Conservation (phyloP, 2,329 filamentous ascomycete species). For the Daldinia sp. region DNA sequence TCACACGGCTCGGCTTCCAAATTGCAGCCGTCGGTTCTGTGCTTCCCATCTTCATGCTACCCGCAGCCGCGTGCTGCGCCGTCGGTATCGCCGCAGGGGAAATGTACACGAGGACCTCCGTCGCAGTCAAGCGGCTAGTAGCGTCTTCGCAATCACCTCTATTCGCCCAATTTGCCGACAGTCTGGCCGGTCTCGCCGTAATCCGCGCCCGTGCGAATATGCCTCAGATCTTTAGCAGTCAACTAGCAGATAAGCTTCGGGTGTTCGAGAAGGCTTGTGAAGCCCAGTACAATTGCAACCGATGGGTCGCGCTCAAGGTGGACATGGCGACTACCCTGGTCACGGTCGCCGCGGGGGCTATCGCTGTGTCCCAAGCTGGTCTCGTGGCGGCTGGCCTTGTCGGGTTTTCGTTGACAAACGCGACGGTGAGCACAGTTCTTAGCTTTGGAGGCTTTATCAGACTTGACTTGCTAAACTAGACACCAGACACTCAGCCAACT, state of each 20-base stretch:
- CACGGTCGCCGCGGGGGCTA: conserved; percentile 63
- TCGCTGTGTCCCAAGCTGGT: conserved; percentile 63
- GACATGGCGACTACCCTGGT: conserved; percentile 67
- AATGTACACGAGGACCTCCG: conserved; percentile 60
- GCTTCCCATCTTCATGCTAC: conserved; percentile 59
- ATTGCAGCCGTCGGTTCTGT: conserved; percentile 58
- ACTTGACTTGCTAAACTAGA: conserved; percentile 25
- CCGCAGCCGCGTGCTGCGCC: conserved; percentile 55
- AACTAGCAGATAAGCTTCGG: conserved; percentile 64
- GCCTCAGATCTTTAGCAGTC: conserved; percentile 60
- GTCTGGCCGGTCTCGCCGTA: conserved; percentile 62
- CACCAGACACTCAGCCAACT: conserved; percentile 60
- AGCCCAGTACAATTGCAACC: conserved; percentile 67
- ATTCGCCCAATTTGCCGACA: conserved; percentile 68
- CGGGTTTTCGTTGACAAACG: conserved; percentile 68
- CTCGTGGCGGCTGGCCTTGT: conserved; percentile 64
- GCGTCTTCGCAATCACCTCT: conserved; percentile 63
- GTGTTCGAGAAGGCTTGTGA: conserved; percentile 61
- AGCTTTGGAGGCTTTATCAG: background rate
- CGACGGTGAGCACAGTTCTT: conserved; percentile 54
- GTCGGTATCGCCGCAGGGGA: conserved; percentile 57
- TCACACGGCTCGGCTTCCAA: conserved; percentile 51
- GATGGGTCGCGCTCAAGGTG: conserved; percentile 67
- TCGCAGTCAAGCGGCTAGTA: conserved; percentile 57
- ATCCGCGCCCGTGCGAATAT: conserved; percentile 65